Evolutionary conservation across 1,284 basidiomycete species (phyloP), one percentile per base, ranked within the genome.

Genomic region (Boletus holoroseus): DNA sequence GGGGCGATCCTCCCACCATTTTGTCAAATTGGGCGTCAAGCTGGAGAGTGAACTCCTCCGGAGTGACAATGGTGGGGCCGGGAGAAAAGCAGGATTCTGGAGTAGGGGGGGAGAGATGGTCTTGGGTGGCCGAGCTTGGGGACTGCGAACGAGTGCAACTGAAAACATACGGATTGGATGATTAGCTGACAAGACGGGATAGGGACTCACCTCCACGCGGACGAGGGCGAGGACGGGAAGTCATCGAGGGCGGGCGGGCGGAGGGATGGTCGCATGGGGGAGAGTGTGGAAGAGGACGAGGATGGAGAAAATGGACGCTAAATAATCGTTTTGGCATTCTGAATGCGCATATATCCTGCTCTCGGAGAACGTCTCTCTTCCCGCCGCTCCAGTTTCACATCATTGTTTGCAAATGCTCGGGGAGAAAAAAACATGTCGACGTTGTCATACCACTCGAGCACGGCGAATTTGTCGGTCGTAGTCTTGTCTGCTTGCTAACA

Each of bases 191-290:
- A 3, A 9, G 16, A 13, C 1, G 16, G 28, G n/a, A 13, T 5
- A 16, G 13, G 9, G 7, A 56, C 67, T 15, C 26, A 68, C 67
- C 64, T 66, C 50, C 48, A 60, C 6, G 47, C 37, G 28, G 65
- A 64, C 40, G 53, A 53, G 22, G 64, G 54, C 2, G 64, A 57
- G 13, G 54, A 50, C 31, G 54, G 42, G 16, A 63, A 45, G n/a
- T 51, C 45, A 16, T 44, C 36, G 42, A 15, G 18, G 15, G 35
- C n/a, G 42, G 30, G 47, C 22, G 32, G 22, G 36, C 9, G 27
- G 7, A 26, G 36, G 38, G 48, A 34, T 45, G 56, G 43, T 15
- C 22, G 53, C 57, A 58, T 56, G 35, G 32, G 39, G 28, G 12
- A 51, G 26, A 24, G 42, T 1, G 34, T 6, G 34, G 22, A 45